Evolutionary conservation across 257 asterid genomes (phyloP), one percentile per base, ranked within the genome.

Genomic region (Ocimum tenuiflorum): DNA sequence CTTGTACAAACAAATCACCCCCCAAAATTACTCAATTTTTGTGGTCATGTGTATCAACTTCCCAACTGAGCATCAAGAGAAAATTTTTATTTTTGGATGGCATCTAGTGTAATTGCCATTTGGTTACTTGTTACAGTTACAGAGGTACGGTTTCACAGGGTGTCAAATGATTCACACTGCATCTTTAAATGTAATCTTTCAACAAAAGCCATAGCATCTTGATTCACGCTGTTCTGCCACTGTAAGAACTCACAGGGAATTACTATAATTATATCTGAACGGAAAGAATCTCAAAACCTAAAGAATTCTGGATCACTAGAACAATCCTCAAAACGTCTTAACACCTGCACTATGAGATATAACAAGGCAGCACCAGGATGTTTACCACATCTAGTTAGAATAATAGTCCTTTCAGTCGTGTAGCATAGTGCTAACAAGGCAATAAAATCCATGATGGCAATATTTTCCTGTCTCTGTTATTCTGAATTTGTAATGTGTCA

Each of bases 401-500:
- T 19, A 53, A 15, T 29, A 33, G 33, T 59, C 27, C 38, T 55
- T 9, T 24, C 19, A 14, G 11, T 22, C 5, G 23, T 50, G 35
- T 65, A 51, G 33, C 63, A 20, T 31, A 68, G 65, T 14, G 22
- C 8, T 47, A 35, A 59, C 33, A 43, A 29, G 66, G 39, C 52
- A 54, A 55, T 42, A 55, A 29, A 60, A 46, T 8, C n/a, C 53
- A 47, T 33, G 65, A 47, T 67, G 74, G 33, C 31, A 55, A 58
- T 31, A 41, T 59, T 56, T 22, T 18, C 45, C 42, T 39, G 50
- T 68, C 24, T 70, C 56, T 41, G 42, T 65, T 36, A 31, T 31
- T 39, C 53, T 54, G 48, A 56, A 35, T 35, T 69, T 65, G 60
- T 76, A 35, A 23, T 52, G 41, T 68, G 63, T 74, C 72, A 69